Base-by-base conservation (phyloP, 2,329 filamentous ascomycete species). In the Dactylonectria estremocensis region DNA sequence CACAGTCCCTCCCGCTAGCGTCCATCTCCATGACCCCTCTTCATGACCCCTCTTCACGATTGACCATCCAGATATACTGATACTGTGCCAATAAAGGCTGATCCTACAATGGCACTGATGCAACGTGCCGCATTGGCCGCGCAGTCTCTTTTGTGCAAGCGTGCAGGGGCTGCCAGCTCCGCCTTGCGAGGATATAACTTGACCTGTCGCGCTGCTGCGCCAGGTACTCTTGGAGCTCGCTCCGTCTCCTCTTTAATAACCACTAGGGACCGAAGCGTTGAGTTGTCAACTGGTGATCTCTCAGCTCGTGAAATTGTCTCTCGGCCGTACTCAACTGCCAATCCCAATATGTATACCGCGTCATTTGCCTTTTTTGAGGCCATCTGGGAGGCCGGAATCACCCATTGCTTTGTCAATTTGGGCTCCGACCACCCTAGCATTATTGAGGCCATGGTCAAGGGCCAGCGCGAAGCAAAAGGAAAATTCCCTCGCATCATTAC, bases 361-460 rank as follows among this genome's bases (percentile, higher is more conserved):
- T 94, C 92, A 0, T 93, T 91, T 75, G 93, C 93, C 79, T 95
- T 95, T 80, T 95, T 95, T 71, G 93, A 95, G 83, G 91, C 92
- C 35, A 82, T 95, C 55, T 94, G 91, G 90, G 91, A 94, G 78
- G 88, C 88, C 48, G 88, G 88, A 18, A 83, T 90, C 48, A 86
- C 86, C 40, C 86, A 90, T 77, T 87, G 87, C 80, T 86, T 86
- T 61, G 90, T 92, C 66, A 92, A 92, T 76, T 83, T 92, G 33
- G 90, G 91, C n/a, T 90, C 88, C 28, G 90, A 92, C 73, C 91
- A 95, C 76, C 93, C 93, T 2, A 91, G 90, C 50, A 93, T 95
- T 76, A 90, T 95, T 40, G 93, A 95, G 80, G 93, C 93, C 11
- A 94, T 95, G 80, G 90, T 93, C 70, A 93, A 93, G 77, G 92